Evolutionary conservation across 2,329 filamentous ascomycete genomes (phyloP).

Genomic region (Diplodia seriata): DNA sequence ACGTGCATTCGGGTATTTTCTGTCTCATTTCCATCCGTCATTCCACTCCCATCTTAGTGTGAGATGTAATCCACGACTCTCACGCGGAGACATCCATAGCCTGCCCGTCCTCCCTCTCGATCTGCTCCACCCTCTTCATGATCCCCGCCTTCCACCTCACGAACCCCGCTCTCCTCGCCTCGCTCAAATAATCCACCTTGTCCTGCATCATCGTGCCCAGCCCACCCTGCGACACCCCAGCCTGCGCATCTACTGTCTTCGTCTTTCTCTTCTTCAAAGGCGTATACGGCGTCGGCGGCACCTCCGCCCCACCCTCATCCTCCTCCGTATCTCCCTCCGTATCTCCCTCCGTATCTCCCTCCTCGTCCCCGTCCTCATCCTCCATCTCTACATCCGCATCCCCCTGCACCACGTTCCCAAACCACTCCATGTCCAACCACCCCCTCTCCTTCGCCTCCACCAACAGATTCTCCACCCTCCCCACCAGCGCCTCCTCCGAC

Average conservation of each 20-base stretch:
- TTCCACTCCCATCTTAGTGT: neutral
- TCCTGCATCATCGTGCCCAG: slow-evolving; percentile 76
- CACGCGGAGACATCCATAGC: slow-evolving; percentile 21
- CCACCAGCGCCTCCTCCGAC: slow-evolving; percentile 44
- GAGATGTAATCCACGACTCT: neutral
- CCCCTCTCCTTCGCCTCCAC: slow-evolving; percentile 16
- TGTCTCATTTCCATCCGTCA: neutral
- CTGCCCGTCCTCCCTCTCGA: slow-evolving; percentile 16
- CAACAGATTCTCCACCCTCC: slow-evolving; percentile 46
- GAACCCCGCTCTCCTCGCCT: slow-evolving; percentile 67
- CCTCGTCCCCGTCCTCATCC: neutral
- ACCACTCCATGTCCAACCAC: slow-evolving; percentile 38
- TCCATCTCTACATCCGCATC: slow-evolving; percentile 48
- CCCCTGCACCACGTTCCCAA: slow-evolving; percentile 31
- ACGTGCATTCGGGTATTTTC: neutral
- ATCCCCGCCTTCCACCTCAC: slow-evolving; percentile 69
- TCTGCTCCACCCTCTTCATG: slow-evolving; percentile 58
- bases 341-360: slow-evolving; percentile 40
- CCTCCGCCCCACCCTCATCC: neutral
- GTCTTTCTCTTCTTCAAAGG: slow-evolving; percentile 46
- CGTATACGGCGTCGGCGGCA: slow-evolving; percentile 33
- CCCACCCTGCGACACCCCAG: slow-evolving; percentile 49
- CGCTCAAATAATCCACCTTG: slow-evolving; percentile 73
- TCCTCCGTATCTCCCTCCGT: slow-evolving; percentile 39
- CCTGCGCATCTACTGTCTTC: slow-evolving; percentile 36